Evolutionary conservation across 2,329 filamentous ascomycete genomes (phyloP).

Genomic region (Geosmithia flava): DNA sequence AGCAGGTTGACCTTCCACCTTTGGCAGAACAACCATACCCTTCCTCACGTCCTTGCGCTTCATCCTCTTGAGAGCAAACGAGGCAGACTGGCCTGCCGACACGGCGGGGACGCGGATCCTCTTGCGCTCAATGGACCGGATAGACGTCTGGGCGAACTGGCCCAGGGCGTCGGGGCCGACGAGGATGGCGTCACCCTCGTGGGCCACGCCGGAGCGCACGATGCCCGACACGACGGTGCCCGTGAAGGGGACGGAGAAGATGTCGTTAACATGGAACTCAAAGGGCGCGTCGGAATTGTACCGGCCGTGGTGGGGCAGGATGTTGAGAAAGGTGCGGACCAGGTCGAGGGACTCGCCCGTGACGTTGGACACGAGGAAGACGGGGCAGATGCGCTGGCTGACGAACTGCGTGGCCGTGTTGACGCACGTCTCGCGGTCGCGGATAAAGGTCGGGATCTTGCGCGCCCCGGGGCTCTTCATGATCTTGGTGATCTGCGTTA

Average conservation of each 20-base stretch:
- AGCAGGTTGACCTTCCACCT: conserved; percentile 56
- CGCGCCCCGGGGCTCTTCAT: conserved; percentile 85
- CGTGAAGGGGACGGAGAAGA: conserved; percentile 93
- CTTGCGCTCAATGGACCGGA: conserved; percentile 91
- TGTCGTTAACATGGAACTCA: conserved; percentile 94
- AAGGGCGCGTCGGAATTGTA: conserved; percentile 83
- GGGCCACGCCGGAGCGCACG: conserved; percentile 75
- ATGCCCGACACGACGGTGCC: conserved; percentile 94
- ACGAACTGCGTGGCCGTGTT: conserved; percentile 95
- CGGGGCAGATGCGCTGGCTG: conserved; percentile 85
- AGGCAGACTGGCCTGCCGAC: conserved; percentile 83
- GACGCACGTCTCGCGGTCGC: conserved; percentile 79
- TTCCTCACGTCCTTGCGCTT: conserved; percentile 88
- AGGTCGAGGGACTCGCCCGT: conserved; percentile 85
- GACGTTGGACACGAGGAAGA: conserved; percentile 97
- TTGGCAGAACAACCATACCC: conserved; percentile 92
- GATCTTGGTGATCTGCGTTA: conserved; percentile 83
- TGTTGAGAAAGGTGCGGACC: conserved; percentile 87
- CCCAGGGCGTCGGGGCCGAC: conserved; percentile 86
- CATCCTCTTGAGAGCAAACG: conserved; percentile 79
- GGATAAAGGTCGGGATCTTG: conserved; percentile 95
- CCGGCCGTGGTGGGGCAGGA: conserved; percentile 85
- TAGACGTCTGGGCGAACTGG: conserved; percentile 74
- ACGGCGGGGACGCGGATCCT: conserved; percentile 79
- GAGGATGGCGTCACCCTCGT: conserved; percentile 79